A percentile compares a stretch with the other conserved stretches of the same genome.
phyloP scores from a whole-genome alignment of 2,329 filamentous ascomycete species.

The Aureobasidium sp. region DNA sequence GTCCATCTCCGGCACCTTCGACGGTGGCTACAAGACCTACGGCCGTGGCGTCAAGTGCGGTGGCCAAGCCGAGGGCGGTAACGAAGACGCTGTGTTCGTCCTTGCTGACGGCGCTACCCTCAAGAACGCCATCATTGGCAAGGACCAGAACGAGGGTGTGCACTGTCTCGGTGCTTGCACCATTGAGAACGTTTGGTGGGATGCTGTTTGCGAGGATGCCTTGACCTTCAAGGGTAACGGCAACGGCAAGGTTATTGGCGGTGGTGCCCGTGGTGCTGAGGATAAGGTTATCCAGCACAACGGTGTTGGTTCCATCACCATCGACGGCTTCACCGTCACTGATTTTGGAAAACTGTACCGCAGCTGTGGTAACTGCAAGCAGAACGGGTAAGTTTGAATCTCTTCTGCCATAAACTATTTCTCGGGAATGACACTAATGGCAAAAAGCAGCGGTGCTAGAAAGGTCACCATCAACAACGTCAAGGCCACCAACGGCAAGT shows the following conservation, averaged over 20 bases:
- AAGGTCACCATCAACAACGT: constrained; percentile 37
- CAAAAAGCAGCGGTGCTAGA: constrained; percentile 24
- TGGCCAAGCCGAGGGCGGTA: constrained; percentile 37
- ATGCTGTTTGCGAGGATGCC: constrained; percentile 33
- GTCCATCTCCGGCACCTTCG: constrained; percentile 26
- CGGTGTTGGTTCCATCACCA: constrained; percentile 31
- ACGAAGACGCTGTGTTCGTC: constrained; percentile 43
- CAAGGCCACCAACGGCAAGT: constrained; percentile 32
- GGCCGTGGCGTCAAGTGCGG: constrained; percentile 36
- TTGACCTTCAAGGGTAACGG: constrained; percentile 22
- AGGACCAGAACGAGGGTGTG: constrained; percentile 42
- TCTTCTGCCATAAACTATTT: no score
- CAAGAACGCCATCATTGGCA: constrained; percentile 46
- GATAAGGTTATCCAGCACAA: constrained; percentile 39
- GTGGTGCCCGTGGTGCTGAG: constrained; percentile 29
- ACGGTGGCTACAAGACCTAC: constrained; percentile 41
- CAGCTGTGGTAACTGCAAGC: constrained; percentile 42
- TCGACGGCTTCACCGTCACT: constrained; percentile 34
- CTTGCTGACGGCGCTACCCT: constrained; percentile 42
- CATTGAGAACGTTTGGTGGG: constrained; percentile 38
- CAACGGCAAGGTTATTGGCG: constrained; percentile 22
- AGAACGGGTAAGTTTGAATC: not conserved
- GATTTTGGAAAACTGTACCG: constrained; percentile 42
- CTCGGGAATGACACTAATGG: not conserved
- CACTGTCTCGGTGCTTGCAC: constrained; percentile 43